Evolutionary conservation across 1,284 basidiomycete species (phyloP).

Genomic region (Porodaedalea pini): DNA sequence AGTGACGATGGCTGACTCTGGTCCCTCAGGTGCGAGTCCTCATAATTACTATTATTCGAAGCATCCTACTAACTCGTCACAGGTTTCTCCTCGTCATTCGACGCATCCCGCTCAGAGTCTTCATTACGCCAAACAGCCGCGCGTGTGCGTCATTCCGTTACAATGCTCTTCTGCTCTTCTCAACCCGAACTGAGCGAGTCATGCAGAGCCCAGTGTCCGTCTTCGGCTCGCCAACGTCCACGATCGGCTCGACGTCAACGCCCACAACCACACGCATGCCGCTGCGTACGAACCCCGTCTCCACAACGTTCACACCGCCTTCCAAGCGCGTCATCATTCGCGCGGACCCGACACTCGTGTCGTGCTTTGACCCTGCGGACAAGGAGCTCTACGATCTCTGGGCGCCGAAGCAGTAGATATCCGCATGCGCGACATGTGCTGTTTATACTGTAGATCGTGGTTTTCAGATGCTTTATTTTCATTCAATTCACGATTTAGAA

Average conservation of each 20-base stretch:
- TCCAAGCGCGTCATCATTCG: conserved; percentile 44
- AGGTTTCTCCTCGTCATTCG: conserved; percentile 11
- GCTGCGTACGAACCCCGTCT: conserved; percentile 10
- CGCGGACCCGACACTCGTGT: conserved; percentile 59
- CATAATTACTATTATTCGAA: not conserved
- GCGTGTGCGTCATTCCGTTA: conserved; percentile 1
- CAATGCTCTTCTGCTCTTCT: too few species aligned
- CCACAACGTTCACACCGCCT: conserved; percentile 29
- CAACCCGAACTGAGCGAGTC: not conserved
- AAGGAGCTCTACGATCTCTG: conserved; percentile 71
- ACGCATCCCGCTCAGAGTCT: conserved; percentile 8
- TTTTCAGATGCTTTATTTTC: too few species aligned
- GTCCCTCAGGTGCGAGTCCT: not conserved
- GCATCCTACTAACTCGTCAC: not conserved
- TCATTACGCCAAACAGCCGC: conserved; percentile 9
- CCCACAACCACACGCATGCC: conserved; percentile 11
- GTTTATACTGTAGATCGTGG: not conserved
- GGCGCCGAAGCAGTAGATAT: conserved; percentile 45
- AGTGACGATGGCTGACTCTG: conserved; percentile 5
- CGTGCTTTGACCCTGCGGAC: conserved; percentile 69
- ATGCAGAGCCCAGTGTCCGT: not conserved
- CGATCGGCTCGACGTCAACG: conserved; percentile 6
- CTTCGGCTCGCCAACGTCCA: conserved; percentile 16
- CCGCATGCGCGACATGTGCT: too few species aligned
- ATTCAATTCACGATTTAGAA: too few species aligned